Evolutionary conservation across 2,329 filamentous ascomycete genomes (phyloP).

Genomic region (Pseudogymnoascus sp.): DNA sequence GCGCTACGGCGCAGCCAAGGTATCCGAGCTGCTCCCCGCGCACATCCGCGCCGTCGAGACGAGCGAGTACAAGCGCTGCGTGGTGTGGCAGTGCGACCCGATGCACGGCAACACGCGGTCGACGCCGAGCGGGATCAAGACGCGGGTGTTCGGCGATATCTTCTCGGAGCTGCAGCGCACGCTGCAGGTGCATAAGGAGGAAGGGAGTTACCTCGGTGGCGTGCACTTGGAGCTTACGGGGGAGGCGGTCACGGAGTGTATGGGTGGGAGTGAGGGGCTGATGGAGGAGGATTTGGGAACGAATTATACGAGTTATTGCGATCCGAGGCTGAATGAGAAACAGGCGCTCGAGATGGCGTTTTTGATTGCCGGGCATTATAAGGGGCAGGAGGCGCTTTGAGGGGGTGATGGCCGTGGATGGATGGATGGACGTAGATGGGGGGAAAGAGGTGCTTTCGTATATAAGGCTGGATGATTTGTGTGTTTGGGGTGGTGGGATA

Average conservation of each 20-base stretch:
- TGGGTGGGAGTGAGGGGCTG: slow-evolving; percentile 80
- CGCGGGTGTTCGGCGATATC: slow-evolving; percentile 82
- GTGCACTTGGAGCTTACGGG: slow-evolving; percentile 94
- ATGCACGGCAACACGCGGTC: slow-evolving; percentile 83
- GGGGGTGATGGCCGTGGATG: background rate
- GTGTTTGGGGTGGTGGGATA: background rate
- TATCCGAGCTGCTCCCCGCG: slow-evolving; percentile 64
- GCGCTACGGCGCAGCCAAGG: slow-evolving; percentile 76
- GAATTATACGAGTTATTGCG: slow-evolving; percentile 94
- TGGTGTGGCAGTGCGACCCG: slow-evolving; percentile 97
- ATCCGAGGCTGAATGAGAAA: slow-evolving; percentile 93
- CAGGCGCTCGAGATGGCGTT: slow-evolving; percentile 94
- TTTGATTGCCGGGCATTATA: slow-evolving; percentile 76
- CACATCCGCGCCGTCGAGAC: slow-evolving; percentile 86
- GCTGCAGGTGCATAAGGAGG: slow-evolving; percentile 72
- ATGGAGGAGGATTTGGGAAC: slow-evolving; percentile 81
- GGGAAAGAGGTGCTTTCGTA: background rate
- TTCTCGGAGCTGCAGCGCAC: slow-evolving; percentile 79
- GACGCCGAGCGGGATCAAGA: slow-evolving; percentile 77
- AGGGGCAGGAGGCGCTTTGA: slow-evolving; percentile 32
- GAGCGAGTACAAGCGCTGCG: slow-evolving; percentile 57
- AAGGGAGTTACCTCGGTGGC: slow-evolving; percentile 81
- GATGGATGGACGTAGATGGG: background rate
- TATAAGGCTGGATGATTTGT: background rate
- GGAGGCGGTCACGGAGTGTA: slow-evolving; percentile 92